Evolutionary conservation across 768 basidiomycete genomes (phyloP), one percentile per base, ranked within the genome.

Genomic region (Lactarius tabidus): DNA sequence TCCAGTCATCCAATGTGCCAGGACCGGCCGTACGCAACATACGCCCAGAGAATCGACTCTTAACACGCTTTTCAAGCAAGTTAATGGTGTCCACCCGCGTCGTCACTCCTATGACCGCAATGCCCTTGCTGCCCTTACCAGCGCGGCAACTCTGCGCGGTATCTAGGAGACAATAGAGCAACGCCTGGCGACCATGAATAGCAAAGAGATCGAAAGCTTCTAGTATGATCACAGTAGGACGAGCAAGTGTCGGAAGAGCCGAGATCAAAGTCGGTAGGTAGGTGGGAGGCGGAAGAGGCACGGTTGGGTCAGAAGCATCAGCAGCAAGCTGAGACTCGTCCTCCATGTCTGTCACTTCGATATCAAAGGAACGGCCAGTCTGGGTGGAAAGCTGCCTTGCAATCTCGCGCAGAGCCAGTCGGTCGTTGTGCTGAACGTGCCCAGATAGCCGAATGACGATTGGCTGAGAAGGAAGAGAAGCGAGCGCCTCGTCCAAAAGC

Each of bases 171-270:
- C 95, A 98, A 72, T 99, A 99, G 6, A 99, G 83, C 28, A 99
- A 77, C 2, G 93, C 88, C 73, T 99, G 97, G 17, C 97, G 85
- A 14, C 94, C 88, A 74, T 98, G 95, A 18, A 88, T 82, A 2
- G 93, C 88, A 74, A 98, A 99, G 31, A 95, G 82, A 74, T 99
- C 97, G 74, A 98, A 95, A 8, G 88, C 88, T 70, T 99, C 97
- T 1, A 98, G 81, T 48, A 98, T 76, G 41, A 98, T 81, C 55
- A 98, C 73, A 1, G 90, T 88, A 2, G 92, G 86, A n/a, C 88
- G 87, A 14, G 85, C 78, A 4, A 95, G 84, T 0, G 91, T 90
- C 3, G 93, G 87, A 1, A 97, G 80, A 26, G 89, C 75, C 17
- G 89, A 86, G 67, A 94, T 87, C 63, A 94, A 76, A 15, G 86